Base-by-base conservation (phyloP, 352 stramenopile species). In the Thalassiosira hispida region DNA sequence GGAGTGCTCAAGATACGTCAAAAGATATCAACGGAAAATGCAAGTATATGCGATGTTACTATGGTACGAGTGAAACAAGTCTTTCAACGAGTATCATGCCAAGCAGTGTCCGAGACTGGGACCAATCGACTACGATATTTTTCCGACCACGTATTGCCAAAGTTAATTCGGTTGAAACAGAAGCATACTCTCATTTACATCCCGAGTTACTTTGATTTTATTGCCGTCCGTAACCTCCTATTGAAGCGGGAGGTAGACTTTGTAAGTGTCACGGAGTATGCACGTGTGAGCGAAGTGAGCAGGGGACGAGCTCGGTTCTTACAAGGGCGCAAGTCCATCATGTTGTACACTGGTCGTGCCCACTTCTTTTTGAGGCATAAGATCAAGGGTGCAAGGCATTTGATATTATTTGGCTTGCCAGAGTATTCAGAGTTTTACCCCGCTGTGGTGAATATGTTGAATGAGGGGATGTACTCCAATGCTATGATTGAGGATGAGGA, bases 371-470 rank as follows among this genome's bases (percentile, higher is more conserved):
- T 91, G 29, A 79, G 92, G 0, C 93, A 95, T 59, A 77, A 73
- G n/a, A 95, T 97, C 55, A 93, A 94, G 52, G 94, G 94, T 55
- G 89, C 89, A 11, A 72, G 81, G 18, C 88, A 95, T 81, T 47
- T 96, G 8, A 88, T 96, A 53, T 95, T 96, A 61, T 93, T 95
- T 69, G 90, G 90, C 18, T 79, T 96, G 22, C 94, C 94, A 2
- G 90, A 96, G 53, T 87, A 96, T 80, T 68, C 90, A 7, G 77
- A 95, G 27, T 95, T 96, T 55, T 97, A 96, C 79, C 49, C 92
- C 2, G 87, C 93, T 25, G 76, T 96, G 47, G 84, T 95, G 9
- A 96, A 96, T 81, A 73, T 94, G 42, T 70, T 96, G 23, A 81
- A 85, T 55, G 66, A 73, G 12, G 80, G 52, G 35, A 11, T 70